These are phyloP conservation scores for Panus rudis DNA, from an alignment of 768 basidiomycete genomes.

Conservation along the genomic window DNA sequence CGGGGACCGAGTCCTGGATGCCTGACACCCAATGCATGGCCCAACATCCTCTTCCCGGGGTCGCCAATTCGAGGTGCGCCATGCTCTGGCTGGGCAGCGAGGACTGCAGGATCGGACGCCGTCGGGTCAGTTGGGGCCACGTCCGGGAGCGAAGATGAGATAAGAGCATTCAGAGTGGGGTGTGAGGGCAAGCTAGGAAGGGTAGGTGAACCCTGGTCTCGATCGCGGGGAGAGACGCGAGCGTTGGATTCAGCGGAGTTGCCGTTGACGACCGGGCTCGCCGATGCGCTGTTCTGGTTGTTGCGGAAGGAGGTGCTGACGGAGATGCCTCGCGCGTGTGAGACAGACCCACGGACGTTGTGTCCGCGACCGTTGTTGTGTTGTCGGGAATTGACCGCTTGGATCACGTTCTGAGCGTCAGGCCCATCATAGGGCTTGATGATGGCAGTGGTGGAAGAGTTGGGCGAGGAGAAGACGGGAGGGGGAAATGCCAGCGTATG, in stretches of 20 bases:
- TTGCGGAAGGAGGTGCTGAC: constrained; percentile 19
- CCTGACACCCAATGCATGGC: constrained; percentile 76
- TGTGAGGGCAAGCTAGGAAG: constrained; percentile 76
- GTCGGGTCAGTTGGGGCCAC: constrained; percentile 36
- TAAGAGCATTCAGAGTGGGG: constrained; percentile 79
- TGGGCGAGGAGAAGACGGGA: constrained; percentile 51
- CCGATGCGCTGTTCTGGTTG: constrained; percentile 20
- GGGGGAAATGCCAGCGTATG: constrained; percentile 81
- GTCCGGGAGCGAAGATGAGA: constrained; percentile 63
- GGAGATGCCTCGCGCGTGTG: constrained; percentile 21
- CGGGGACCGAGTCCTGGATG: constrained; percentile 69
- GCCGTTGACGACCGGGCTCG: constrained; percentile 4
- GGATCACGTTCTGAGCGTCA: constrained; percentile 83
- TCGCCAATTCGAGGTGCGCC: constrained; percentile 79
- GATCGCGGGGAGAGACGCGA: constrained; percentile 18
- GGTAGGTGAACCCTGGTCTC: constrained; percentile 70
- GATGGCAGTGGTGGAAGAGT: constrained; percentile 44
- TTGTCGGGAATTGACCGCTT: constrained; percentile 73
- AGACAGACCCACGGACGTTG: constrained; percentile 43
- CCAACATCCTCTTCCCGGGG: constrained; percentile 85
- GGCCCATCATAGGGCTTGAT: constrained; percentile 93
- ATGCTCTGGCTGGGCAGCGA: constrained; percentile 47
- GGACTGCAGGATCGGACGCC: constrained; percentile 61
- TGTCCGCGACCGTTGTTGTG: constrained; percentile 61
- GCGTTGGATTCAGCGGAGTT: constrained; percentile 6